Evolutionary conservation across 805 yeast species (phyloP), one percentile per base, ranked within the genome.

Genomic region (Yamadazyma sp.): DNA sequence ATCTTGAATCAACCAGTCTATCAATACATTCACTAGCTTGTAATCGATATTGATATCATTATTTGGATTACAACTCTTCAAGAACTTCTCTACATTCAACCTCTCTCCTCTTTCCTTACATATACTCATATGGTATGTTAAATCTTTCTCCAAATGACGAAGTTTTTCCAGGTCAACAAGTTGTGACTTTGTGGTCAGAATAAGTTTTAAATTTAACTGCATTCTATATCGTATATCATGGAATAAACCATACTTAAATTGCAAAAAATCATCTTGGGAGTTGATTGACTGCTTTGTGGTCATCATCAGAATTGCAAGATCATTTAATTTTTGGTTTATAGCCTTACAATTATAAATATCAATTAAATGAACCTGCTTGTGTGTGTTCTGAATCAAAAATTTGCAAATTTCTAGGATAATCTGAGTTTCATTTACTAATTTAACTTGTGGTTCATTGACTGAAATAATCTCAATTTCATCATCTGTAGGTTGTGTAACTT

Each of bases 161-260:
- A 55, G 40, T 16, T 34, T 40, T 9, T 33, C 31, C 42, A 44
- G 48, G n/a, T 40, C 39, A 2, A 60, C 57, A 3, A 34, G 43
- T 42, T 56, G 61, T 4, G 45, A 32, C 20, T 42, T 56, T 3
- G 57, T 46, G 4, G 53, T 55, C 7, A 32, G 31, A n/a, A 61
- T 55, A 4, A 61, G 41, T 7, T 49, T 48, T 17, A 38, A 39
- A 10, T 43, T 27, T 3, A 35, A 34, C 23, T 57, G 65, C 14
- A 60, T 30, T 20, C 39, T 29, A 31, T 58, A 63, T 30, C 65
- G 40, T 16, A 55, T 49, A 15, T 44, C 30, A 31, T 60, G 64
- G 25, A 61, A 60, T 4, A 52, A 32, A 11, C 35, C 21, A 14
- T 28, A 33, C 23, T 39, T 43, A n/a, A 27, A 17, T 2, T 27